Base-by-base conservation (phyloP, 2,329 filamentous ascomycete species). In the Aspergillus sp. region DNA sequence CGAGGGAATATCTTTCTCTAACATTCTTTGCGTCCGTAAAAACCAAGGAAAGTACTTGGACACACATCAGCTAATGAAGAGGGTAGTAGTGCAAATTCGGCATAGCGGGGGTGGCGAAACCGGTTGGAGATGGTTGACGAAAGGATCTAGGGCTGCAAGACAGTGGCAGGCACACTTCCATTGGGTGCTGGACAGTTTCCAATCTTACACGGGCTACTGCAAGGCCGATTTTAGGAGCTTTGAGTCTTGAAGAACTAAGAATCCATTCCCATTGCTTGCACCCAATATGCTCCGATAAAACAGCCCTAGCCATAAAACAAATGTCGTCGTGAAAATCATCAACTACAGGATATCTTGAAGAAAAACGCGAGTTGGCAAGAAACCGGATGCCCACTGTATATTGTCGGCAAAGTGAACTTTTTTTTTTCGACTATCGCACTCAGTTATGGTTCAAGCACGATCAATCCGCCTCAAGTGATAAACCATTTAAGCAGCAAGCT, bases 401-500 rank as follows among this genome's bases (percentile, higher is more conserved):
- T 66, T 68, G 69, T 69, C 66, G 57, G 54, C 64, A 66, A 66
- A 66, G 56, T 64, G 62, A 69, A 67, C 57, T 66, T 67, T 68
- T 68, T 68, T 68, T 64, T 55, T 52, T 58, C 19, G 63, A 69
- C 66, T 71, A 71, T 65, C 69, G 66, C 64, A 66, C 67, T 66
- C 62, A 69, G 56, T 58, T 52, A 66, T 34, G 47, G 25, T 64
- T 68, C 53, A 69, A 66, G 67, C 62, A 70, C 64, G 64, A 69
- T 55, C 49, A 64, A 64, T 57, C 58, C 53, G 54, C 54, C 46
- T 51, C 54, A 60, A 22, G 30, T 19, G 2, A 22, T 28, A 50
- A 60, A 51, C 49, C 68, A 69, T 71, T 77, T 79, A 81, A 70
- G 75, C 74, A 66, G 79, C 77, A 66, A 97, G 85, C 83, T 90